Evolutionary conservation across 441 rosid species (phyloP).

Genomic region (Sinapis alba): DNA sequence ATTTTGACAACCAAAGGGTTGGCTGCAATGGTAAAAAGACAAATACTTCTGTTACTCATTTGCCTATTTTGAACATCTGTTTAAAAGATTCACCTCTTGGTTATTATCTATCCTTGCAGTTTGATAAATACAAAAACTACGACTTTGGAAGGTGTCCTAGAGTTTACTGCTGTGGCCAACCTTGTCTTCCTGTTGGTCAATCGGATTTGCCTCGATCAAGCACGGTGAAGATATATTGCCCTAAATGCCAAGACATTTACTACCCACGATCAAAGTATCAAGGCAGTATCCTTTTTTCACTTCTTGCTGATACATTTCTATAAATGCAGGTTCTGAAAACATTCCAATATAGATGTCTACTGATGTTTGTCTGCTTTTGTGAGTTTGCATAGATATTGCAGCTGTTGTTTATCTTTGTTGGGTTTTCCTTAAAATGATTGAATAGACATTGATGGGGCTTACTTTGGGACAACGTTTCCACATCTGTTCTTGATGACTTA

Average conservation of each 20-base stretch:
- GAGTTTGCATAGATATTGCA: background rate
- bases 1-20: constrained; percentile 68
- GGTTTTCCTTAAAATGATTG: constrained; percentile 48
- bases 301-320: background rate
- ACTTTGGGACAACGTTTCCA: constrained; percentile 90
- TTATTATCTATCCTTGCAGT: constrained; percentile 43
- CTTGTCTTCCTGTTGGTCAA: constrained; percentile 75
- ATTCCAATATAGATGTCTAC: background rate
- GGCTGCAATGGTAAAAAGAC: constrained; percentile 54
- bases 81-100: background rate
- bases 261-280: constrained; percentile 73
- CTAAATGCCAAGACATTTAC: constrained; percentile 67
- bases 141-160: constrained; percentile 79
- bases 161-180: constrained; percentile 74
- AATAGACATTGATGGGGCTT: constrained; percentile 91
- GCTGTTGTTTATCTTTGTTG: constrained; percentile 25
- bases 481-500: constrained; percentile 84
- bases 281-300: constrained; percentile 67
- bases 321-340: background rate
- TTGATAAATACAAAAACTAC: constrained; percentile 68
- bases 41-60: background rate
- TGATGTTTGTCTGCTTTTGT: background rate
- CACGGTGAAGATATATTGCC: constrained; percentile 70
- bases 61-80: background rate
- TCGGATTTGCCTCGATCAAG: constrained; percentile 70